Conservation (phyloP, 768 basidiomycete genomes). For the Arthromyces matolae region DNA sequence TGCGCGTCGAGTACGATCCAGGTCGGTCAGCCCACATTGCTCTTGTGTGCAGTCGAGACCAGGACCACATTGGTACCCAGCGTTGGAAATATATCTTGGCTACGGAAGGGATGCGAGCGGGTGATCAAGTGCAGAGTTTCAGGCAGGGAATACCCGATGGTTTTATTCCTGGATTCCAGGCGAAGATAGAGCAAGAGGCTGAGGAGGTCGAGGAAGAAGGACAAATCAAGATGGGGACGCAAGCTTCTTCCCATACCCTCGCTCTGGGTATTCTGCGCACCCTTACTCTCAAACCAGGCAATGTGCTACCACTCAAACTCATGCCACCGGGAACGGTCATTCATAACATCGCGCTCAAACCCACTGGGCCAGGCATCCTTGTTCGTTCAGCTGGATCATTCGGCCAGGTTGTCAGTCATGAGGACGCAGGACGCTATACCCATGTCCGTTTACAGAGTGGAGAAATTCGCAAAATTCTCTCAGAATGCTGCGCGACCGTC, state of each 20-base stretch:
- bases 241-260: constrained; percentile 53
- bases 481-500: constrained; percentile 82
- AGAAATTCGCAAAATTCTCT: constrained; percentile 83
- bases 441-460: constrained; percentile 89
- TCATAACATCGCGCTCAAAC: constrained; percentile 78
- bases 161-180: constrained; percentile 54
- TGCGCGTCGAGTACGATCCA: constrained; percentile 96
- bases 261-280: constrained; percentile 83
- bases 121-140: constrained; percentile 85
- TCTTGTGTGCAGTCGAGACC: constrained; percentile 64
- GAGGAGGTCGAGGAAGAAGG: constrained; percentile 8
- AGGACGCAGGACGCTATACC: constrained; percentile 65
- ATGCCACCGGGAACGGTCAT: constrained; percentile 91
- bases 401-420: constrained; percentile 78
- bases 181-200: constrained; percentile 16
- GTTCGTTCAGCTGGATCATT: constrained; percentile 88
- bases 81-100: constrained; percentile 92
- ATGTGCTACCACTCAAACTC: constrained; percentile 86
- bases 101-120: constrained; percentile 83
- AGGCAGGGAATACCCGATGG: constrained; percentile 76
- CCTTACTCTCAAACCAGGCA: constrained; percentile 82
- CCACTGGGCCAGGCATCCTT: constrained; percentile 73
- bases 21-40: constrained; percentile 94
- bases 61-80: constrained; percentile 45
- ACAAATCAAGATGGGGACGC: neutral